Percentiles rank a stretch among this genome's conserved stretches.
Conservation (phyloP, 129 eudicot species). For the Escallonia herrerae region DNA sequence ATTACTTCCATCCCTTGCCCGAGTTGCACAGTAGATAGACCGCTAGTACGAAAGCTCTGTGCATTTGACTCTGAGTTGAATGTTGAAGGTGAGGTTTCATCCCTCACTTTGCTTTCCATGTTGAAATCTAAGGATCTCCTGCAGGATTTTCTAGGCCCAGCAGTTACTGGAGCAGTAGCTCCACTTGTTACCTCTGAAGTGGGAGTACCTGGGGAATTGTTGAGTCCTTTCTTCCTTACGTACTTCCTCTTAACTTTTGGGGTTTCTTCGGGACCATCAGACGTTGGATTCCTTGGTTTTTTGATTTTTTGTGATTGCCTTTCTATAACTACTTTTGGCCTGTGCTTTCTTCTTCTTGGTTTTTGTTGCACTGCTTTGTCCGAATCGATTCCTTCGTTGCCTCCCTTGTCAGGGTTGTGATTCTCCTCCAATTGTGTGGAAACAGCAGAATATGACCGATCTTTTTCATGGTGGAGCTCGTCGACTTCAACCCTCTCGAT, state of each 20-base stretch:
- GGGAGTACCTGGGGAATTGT: conserved; percentile 25
- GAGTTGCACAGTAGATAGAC: conserved; percentile 16
- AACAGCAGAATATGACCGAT: conserved; percentile 26
- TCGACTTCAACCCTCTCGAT: conserved; percentile 10
- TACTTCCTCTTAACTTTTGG: conserved; percentile 56
- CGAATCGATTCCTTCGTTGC: conserved; percentile 31
- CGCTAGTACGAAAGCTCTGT: background rate
- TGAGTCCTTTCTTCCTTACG: conserved; percentile 39
- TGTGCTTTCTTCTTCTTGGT: conserved; percentile 71
- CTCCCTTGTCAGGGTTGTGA: conserved; percentile 47
- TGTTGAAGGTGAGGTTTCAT: conserved; percentile 21
- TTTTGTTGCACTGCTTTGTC: conserved; percentile 58
- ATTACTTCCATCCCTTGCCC: conserved; percentile 18
- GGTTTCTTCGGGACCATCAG: conserved; percentile 21
- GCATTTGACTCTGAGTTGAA: conserved; percentile 13
- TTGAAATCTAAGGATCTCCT: conserved; percentile 59
- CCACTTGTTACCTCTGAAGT: conserved; percentile 14
- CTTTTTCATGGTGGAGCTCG: conserved; percentile 13
- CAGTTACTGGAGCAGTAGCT: conserved; percentile 13
- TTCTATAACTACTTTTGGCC: conserved; percentile 80
- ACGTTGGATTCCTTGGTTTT: conserved; percentile 16
- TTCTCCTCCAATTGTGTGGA: conserved; percentile 37
- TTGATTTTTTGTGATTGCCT: conserved; percentile 42
- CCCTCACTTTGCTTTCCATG: conserved; percentile 28
- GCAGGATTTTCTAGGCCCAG: conserved; percentile 35